These are phyloP conservation scores for Volvox carteri DNA, from an alignment of 163 green algal species.

Conservation along the genomic window DNA sequence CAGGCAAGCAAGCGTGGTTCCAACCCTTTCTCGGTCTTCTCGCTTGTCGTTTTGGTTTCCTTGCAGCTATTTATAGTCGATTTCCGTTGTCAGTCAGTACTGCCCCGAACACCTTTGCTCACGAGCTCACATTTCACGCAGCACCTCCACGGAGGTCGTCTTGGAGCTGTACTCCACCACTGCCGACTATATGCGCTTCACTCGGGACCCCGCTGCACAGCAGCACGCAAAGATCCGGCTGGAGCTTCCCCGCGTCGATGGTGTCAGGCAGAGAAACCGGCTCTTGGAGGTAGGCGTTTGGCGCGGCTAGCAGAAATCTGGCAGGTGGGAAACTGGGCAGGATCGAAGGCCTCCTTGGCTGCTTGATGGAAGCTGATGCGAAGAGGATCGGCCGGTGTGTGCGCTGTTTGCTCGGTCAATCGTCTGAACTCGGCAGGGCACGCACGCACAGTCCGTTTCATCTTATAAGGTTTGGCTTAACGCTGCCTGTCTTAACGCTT, in stretches of 20 bases:
- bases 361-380: too few species aligned
- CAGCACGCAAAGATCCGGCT: not conserved
- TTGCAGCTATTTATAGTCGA: too few species aligned
- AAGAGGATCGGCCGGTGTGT: too few species aligned
- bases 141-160: not conserved
- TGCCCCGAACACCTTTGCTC: not conserved
- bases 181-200: not conserved
- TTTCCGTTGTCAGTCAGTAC: not conserved
- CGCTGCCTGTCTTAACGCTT: too few species aligned
- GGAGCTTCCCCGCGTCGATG: not conserved
- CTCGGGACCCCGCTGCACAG: not conserved
- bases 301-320: not conserved
- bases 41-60: too few species aligned
- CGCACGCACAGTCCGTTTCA: too few species aligned
- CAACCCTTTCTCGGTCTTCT: not conserved
- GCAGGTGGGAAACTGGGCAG: not conserved
- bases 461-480: too few species aligned
- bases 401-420: too few species aligned
- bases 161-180: not conserved
- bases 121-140: too few species aligned
- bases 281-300: not conserved
- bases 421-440: not conserved
- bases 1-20: not conserved
- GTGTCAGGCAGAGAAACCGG: not conserved
- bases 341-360: too few species aligned